Base-by-base conservation (phyloP, 805 yeast species). In the Metschnikowia colocasiae region DNA sequence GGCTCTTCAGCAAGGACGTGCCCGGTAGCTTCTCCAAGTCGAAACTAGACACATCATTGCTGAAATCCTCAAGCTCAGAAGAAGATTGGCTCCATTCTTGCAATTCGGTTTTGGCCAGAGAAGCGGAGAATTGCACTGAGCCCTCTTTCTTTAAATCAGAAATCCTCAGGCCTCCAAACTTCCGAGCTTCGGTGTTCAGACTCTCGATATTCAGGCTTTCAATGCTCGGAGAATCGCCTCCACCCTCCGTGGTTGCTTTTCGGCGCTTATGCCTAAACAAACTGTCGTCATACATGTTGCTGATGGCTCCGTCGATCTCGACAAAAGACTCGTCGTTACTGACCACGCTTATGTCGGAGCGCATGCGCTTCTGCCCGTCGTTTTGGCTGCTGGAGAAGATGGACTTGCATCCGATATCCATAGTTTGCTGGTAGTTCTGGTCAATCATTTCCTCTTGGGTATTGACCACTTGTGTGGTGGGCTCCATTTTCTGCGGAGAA, bases 391-490 rank as follows among this genome's bases (percentile, higher is more conserved):
- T 58, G 19, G 61, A 58, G 39, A 43, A 54, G 3, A 57, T 46
- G 8, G 59, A 52, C 22, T 46, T 52, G 22, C 45, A 40, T 6
- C 49, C 47, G 4, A 55, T 46, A 47, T 52, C 57, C 31, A 50
- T 53, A 7, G 45, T 30, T n/a, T 33, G 26, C 7, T 35, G 40
- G 8, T 35, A 27, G 9, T 37, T 46, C 6, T 33, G 35, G 18
- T 51, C 53, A 22, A 49, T 47, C 25, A 49, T 33, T 27, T 55
- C 59, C 36, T 62, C 67, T 43, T 63, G 67, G 6, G 67, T 63
- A 35, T 62, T 63, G 31, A 55, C 46, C 29, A 71, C 76, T 47
- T 71, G 74, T 6, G 65, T 57, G n/a, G 68, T 53, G 19, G 64
- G 52, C 34, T 49, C 58, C 7, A 31, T 30, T 40, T 32, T 30